Base-by-base conservation (phyloP, 345 rosid genomes). In the Citrus trifoliata region DNA sequence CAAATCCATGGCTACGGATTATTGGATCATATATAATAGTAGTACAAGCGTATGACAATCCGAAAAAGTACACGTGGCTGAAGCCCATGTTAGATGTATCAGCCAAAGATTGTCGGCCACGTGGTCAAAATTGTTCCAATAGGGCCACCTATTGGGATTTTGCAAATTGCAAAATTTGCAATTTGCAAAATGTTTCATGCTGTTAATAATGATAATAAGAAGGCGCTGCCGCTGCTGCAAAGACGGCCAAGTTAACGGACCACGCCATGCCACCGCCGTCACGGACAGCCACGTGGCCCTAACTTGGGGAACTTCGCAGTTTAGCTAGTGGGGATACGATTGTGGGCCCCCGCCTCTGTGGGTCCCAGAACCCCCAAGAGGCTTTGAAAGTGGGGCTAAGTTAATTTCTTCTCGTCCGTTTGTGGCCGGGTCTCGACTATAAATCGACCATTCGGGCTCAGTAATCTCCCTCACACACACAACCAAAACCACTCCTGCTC, bases 381-480 rank as follows among this genome's bases (percentile, higher is more conserved):
- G 53, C 37, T 56, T 28, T 53, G 25, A 21, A 66, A 21, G 60
- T 27, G 59, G 78, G 33, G 24, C n/a, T 3, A 35, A 18, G 12
- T 38, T 3, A 18, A 4, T 33, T n/a, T 19, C 25, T 58, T 42
- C 60, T 79, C 80, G 85, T 83, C 86, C 71, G 76, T 42, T 83
- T 21, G 82, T 58, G 82, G 67, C 48, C 16, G 80, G 68, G 56
- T n/a, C 62, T 18, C 85, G 58, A 81, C 84, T 83, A 86, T 83
- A 83, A 74, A 82, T 71, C 22, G 16, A 53, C 28, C 74, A 6
- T 33, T 13, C 67, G 40, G 38, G 64, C 32, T 67, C 56, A 63
- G 75, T 77, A 78, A 46, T 72, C 82, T 77, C 83, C 75, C 84
- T 38, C 85, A 59, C 62, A 28, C 69, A 51, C 78, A 28, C 19